Conservation (phyloP, 176 grass and related monocot species). For the Aegilops speltoides region DNA sequence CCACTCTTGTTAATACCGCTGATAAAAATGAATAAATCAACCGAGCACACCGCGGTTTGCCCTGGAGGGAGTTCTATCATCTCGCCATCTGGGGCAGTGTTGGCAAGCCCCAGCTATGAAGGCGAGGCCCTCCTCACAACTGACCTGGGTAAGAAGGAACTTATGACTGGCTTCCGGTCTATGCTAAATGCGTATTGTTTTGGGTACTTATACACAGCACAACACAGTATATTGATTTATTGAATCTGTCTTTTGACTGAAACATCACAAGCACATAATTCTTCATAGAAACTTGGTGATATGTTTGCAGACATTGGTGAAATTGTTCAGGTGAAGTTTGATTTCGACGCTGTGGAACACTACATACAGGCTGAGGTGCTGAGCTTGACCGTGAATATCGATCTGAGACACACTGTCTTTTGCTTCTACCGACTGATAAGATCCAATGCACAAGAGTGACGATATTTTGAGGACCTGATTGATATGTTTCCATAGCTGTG, state of each 20-base stretch:
- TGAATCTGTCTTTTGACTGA: slow-evolving; percentile 1
- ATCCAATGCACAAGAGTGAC: neutral
- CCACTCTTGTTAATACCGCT: neutral
- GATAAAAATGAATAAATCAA: neutral
- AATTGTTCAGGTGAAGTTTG: slow-evolving; percentile 80
- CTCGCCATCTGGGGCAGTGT: slow-evolving; percentile 65
- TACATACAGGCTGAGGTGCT: slow-evolving; percentile 76
- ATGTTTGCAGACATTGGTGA: slow-evolving; percentile 71
- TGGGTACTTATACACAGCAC: neutral
- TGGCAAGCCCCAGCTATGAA: slow-evolving; percentile 84
- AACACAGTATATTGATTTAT: neutral
- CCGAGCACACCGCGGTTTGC: slow-evolving; percentile 34
- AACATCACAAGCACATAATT: neutral
- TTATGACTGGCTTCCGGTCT: neutral
- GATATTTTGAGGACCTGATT: neutral
- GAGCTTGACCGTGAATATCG: slow-evolving; percentile 61
- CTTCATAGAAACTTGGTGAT: neutral
- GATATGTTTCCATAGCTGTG: neutral
- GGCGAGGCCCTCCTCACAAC: slow-evolving; percentile 75
- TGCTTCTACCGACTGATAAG: slow-evolving; percentile 10
- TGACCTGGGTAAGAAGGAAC: slow-evolving; percentile 65
- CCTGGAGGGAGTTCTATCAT: slow-evolving; percentile 76
- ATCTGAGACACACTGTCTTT: slow-evolving; percentile 47
- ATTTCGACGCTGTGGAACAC: slow-evolving; percentile 84
- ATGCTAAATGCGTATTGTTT: neutral